Conservation (phyloP, 1,284 basidiomycete species). For the Leccinum variabile region DNA sequence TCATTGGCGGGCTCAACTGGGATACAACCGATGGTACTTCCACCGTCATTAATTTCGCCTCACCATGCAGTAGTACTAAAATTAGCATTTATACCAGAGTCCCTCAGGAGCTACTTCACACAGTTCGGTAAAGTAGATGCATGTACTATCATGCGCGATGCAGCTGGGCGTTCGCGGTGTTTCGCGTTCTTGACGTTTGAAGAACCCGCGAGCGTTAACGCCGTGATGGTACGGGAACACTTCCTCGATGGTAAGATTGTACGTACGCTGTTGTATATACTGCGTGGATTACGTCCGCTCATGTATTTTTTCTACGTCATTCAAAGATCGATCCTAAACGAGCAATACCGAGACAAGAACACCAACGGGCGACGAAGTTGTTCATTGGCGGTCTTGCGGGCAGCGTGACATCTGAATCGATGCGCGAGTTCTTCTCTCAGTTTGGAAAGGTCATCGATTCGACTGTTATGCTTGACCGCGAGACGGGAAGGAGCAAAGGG, state of each 20-base stretch:
- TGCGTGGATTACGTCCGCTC: constrained; percentile 20
- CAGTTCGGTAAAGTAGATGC: constrained; percentile 91
- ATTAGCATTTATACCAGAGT: constrained; percentile 53
- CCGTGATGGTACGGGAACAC: constrained; percentile 88
- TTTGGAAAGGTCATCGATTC: constrained; percentile 94
- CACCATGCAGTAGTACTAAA: constrained; percentile 42
- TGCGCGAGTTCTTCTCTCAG: constrained; percentile 90
- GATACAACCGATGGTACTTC: constrained; percentile 90
- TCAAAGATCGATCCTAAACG: constrained; percentile 97
- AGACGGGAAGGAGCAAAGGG: constrained; percentile 93
- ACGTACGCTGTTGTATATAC: constrained; percentile 39
- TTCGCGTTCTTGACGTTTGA: constrained; percentile 95
- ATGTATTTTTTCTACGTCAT: constrained; percentile 18
- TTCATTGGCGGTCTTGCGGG: constrained; percentile 96
- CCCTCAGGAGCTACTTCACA: constrained; percentile 80
- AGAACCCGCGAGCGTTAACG: constrained; percentile 83
- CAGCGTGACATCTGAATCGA: constrained; percentile 89
- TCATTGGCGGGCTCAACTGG: constrained; percentile 96
- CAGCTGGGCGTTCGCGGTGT: constrained; percentile 85
- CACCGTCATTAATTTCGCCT: constrained; percentile 36
- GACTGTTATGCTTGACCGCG: constrained; percentile 98
- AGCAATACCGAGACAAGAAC: constrained; percentile 94
- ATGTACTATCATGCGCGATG: constrained; percentile 95
- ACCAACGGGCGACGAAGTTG: constrained; percentile 87
- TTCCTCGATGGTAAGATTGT: constrained; percentile 93